Percentiles rank a stretch among this genome's conserved stretches.
These are phyloP conservation scores for Psidium friedrichsthalianum DNA, from an alignment of 345 rosid genomes.

Conservation along the genomic window DNA sequence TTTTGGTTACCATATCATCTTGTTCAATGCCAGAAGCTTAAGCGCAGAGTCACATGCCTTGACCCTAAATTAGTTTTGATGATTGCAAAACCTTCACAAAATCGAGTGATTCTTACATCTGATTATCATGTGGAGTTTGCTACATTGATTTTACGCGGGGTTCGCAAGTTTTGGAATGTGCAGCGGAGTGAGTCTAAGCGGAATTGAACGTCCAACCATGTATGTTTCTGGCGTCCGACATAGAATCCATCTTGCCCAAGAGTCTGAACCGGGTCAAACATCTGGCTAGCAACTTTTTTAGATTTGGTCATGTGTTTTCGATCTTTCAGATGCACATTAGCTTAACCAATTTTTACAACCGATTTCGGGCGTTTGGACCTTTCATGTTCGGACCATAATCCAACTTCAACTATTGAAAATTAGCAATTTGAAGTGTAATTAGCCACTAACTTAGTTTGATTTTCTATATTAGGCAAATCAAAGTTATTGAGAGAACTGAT, in stretches of 20 bases:
- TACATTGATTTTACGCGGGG: not conserved
- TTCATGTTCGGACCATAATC: not conserved
- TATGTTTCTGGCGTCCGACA: not conserved
- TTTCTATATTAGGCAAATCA: not conserved
- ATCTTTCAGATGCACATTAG: not conserved
- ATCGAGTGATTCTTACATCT: not conserved
- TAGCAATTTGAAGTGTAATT: not conserved
- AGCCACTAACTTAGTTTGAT: too few relatives aligned
- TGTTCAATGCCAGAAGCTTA: not conserved
- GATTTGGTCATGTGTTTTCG: not conserved
- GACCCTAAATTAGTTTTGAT: not conserved
- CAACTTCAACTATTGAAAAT: not conserved
- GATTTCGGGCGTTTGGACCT: not conserved
- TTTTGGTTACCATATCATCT: not conserved
- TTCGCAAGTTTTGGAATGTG: not conserved
- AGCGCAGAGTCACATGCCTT: not conserved
- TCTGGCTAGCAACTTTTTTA: not conserved
- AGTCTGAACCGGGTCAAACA: not conserved
- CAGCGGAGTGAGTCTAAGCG: not conserved
- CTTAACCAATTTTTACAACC: not conserved
- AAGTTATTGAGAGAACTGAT: not conserved
- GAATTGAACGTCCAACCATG: not conserved
- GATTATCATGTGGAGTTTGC: not conserved
- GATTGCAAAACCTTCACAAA: not conserved
- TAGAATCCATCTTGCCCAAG: not conserved